Base-by-base conservation (phyloP, 768 basidiomycete genomes). In the Boletales sp. region DNA sequence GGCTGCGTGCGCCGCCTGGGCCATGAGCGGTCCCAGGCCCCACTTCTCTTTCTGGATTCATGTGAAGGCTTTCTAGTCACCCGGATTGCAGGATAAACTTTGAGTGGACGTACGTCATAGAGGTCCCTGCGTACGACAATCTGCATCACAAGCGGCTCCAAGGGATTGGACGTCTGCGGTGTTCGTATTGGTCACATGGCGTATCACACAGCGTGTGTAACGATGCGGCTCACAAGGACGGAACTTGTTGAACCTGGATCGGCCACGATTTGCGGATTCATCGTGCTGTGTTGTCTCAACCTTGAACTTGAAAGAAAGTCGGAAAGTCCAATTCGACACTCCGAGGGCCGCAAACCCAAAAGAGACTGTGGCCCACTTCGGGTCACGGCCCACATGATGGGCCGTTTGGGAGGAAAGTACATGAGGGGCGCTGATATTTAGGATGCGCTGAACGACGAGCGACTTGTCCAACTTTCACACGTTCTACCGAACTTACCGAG, bases 11-110 rank as follows among this genome's bases (percentile, higher is more conserved):
- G 74, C 72, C 3, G 65, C 69, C 52, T 75, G 74, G 7, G 72
- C 69, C 74, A 75, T 73, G 35, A 75, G 64, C 13, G 74, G 72
- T 11, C 74, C 74, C 5, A 71, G 60, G 1, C 74, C 74, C 71
- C 75, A 76, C 7, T 68, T 72, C 45, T 72, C 73, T 18, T 62
- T 63, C 72, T 75, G n/a, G 12, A 10, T 21, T 4, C 11, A 8
- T 39, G 12, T 31, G 40, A 17, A 27, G 21, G 10, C 21, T 2
- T 21, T 21, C 21, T 15, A 21, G 30, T 41, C 40, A 15, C 4
- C 18, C 27, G 5, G 37, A 39, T 1, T 15, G 17, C 13, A n/a
- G 17, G 8, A 12, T 46, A 13, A 47, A 27, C 30, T 31, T 13
- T 34, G 32, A 10, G 21, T n/a, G 12, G 10, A 65, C 73, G 54